Evolutionary conservation across 257 asterid species (phyloP).

Genomic region (Verbascum thapsus): DNA sequence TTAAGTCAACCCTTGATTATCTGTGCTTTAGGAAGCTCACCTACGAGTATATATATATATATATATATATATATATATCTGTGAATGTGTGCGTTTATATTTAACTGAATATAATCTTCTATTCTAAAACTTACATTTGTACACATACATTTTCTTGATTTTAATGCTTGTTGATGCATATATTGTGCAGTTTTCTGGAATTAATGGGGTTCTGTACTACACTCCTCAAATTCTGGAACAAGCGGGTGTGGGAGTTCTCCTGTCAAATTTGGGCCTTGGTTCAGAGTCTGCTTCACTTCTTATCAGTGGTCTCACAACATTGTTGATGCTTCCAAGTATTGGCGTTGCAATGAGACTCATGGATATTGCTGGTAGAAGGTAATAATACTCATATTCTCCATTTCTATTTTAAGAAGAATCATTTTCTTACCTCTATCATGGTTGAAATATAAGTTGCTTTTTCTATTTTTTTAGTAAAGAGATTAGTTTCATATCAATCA

Average conservation of each 20-base stretch:
- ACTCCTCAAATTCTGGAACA: constrained; percentile 98
- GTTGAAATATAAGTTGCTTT: too few species aligned
- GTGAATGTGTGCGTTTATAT: too few species aligned
- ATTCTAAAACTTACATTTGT: neutral
- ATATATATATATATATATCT: too few species aligned
- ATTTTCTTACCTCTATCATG: neutral
- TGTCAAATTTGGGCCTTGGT: constrained; percentile 69
- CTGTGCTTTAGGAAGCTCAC: neutral
- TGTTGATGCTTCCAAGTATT: constrained; percentile 93
- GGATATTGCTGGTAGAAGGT: constrained; percentile 98
- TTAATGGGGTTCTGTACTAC: constrained; percentile 92
- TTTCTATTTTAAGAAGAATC: neutral
- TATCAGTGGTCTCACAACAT: constrained; percentile 76
- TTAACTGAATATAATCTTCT: too few species aligned
- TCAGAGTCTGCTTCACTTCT: constrained; percentile 89
- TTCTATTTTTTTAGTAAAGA: too few species aligned
- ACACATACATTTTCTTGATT: neutral
- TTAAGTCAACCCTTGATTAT: too few species aligned
- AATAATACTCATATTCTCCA: constrained; percentile 28
- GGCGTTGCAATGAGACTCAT: constrained; percentile 93
- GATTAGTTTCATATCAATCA: too few species aligned
- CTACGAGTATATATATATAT: too few species aligned
- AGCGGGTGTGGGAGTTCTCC: constrained; percentile 93
- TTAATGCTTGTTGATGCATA: too few species aligned
- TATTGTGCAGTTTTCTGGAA: constrained; percentile 78